Evolutionary conservation across 2,329 filamentous ascomycete genomes (phyloP).

Genomic region (Zasmidium cellare): DNA sequence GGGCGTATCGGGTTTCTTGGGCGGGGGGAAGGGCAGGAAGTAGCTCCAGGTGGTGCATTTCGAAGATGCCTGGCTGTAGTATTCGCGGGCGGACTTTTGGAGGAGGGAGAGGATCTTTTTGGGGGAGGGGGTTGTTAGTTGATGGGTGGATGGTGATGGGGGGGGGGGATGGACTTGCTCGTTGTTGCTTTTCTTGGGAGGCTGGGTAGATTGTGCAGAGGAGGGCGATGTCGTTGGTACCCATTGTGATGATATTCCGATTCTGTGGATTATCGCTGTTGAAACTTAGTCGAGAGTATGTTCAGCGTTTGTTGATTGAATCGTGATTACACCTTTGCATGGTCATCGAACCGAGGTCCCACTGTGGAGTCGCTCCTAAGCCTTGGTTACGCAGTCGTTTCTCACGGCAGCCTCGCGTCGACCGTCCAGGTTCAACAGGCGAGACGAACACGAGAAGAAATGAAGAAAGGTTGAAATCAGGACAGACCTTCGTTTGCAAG

Average conservation of each 20-base stretch:
- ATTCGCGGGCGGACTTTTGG: conserved; percentile 22
- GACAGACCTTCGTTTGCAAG: too few relatives aligned
- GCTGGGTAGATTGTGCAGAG: conserved; percentile 27
- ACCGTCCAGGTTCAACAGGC: neutral
- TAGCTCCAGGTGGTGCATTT: conserved; percentile 23
- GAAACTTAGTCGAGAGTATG: too few relatives aligned
- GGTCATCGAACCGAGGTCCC: neutral
- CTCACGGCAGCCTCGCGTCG: neutral
- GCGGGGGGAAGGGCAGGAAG: conserved; percentile 17
- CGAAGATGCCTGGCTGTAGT: conserved; percentile 25
- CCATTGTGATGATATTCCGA: neutral
- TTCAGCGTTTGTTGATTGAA: neutral
- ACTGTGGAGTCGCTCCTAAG: neutral
- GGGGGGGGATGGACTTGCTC: conserved; percentile 11
- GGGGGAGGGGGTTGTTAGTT: conserved; percentile 1
- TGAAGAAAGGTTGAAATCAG: too few relatives aligned
- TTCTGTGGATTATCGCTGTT: neutral
- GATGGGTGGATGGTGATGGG: neutral
- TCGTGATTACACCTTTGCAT: neutral
- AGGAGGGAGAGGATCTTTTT: conserved; percentile 31
- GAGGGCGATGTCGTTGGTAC: conserved; percentile 22
- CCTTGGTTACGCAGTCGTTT: neutral
- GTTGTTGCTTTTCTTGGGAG: conserved; percentile 22
- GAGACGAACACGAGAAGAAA: too few relatives aligned
- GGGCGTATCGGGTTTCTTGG: conserved; percentile 5